Conservation (phyloP, 83 land plant genomes). For the Picea abies region DNA sequence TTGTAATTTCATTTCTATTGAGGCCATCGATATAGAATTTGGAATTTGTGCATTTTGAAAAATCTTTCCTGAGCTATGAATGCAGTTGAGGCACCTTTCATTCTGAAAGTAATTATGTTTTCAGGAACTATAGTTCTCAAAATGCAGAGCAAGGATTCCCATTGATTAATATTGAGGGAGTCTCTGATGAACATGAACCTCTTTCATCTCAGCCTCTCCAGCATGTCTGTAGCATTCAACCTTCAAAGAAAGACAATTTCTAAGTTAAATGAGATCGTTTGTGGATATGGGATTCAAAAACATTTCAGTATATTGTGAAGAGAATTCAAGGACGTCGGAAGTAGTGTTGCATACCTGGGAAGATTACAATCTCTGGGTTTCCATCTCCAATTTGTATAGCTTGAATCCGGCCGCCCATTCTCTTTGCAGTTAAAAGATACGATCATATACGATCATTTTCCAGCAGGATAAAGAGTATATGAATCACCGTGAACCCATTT, state of each 20-base stretch:
- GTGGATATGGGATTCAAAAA: not conserved
- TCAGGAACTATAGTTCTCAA: slow-evolving; percentile 36
- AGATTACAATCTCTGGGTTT: not conserved
- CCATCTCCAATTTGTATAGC: slow-evolving; percentile 11
- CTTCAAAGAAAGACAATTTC: not conserved
- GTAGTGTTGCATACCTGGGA: not conserved
- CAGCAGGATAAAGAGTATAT: slow-evolving; percentile 43
- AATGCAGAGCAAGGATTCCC: slow-evolving; percentile 68
- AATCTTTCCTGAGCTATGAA: not conserved
- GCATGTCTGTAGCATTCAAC: slow-evolving; percentile 50
- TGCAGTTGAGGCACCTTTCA: not conserved
- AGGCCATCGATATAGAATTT: too few relatives aligned
- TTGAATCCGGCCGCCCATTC: slow-evolving; percentile 46
- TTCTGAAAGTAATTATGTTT: not conserved
- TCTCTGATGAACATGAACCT: slow-evolving; percentile 67
- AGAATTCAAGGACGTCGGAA: too few relatives aligned
- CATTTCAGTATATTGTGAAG: too few relatives aligned
- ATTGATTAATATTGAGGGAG: slow-evolving; percentile 31
- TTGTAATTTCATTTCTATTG: too few relatives aligned
- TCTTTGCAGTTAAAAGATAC: slow-evolving; percentile 39
- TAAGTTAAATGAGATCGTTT: not conserved
- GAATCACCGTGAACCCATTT: slow-evolving; percentile 54
- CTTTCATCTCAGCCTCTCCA: slow-evolving; percentile 63
- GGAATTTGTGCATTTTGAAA: too few relatives aligned
- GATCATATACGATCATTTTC: slow-evolving; percentile 44